Base-by-base conservation (phyloP, 352 stramenopile genomes). In the Phytopythium oedochilum region DNA sequence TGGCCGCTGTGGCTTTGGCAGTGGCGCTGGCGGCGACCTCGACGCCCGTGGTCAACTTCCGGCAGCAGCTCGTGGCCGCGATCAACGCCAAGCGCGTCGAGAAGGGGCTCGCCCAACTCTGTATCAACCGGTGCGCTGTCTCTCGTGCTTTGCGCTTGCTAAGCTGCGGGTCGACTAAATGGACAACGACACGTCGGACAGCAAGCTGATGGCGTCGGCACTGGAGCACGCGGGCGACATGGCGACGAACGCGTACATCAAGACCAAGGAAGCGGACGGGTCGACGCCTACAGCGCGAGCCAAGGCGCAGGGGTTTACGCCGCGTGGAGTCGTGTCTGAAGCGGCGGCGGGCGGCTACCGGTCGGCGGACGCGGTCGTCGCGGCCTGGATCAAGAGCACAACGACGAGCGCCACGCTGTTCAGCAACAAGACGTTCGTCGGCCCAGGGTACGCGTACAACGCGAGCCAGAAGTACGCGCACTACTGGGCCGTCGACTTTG, bases 301-400 rank as follows among this genome's bases (percentile, higher is more conserved):
- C 6, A 26, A 48, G 14, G 34, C 7, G 7, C 35, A 69, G 17
- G 66, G 63, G 1, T 83, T 78, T 52, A 42, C 63, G 3, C 64
- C 58, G 1, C 23, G 26, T 1, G 25, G 15, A 0, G n/a, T 15
- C 36, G 65, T 77, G 17, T 70, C 64, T n/a, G 76, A 87, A 48
- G 72, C 78, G 45, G 72, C 83, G 8, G 76, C 61, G 26, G 73
- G 66, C 17, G 76, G 76, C 6, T 80, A 79, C 55, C 51, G 46
- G 23, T 61, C 66, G 5, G 70, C 68, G 6, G 53, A 64, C 25
- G 59, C 39, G 11, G 68, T 83, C 44, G 73, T 85, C 51, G 65
- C 60, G 3, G 66, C 67, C 47, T 85, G 71, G 74, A 53, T 51
- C 53, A 83, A 83, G 50, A 72, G 70, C n/a, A 15, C 59, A 1